A percentile compares a stretch with the other conserved stretches of the same genome.
Conservation (phyloP, 805 yeast genomes). For the Henningerozyma blattae region DNA sequence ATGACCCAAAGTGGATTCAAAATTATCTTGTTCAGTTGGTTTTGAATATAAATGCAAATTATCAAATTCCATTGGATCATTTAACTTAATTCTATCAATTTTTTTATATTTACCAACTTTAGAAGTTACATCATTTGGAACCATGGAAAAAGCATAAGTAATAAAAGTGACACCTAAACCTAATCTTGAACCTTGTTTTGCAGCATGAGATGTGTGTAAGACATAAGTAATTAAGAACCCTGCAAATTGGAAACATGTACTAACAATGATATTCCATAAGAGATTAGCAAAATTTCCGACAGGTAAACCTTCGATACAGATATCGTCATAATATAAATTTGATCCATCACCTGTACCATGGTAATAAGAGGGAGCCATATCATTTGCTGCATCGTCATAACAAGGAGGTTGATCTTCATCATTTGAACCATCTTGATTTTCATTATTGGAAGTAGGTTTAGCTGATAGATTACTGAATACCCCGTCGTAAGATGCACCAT, state of each 20-base stretch:
- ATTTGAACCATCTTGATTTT: conserved; percentile 12
- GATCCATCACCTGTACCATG: conserved; percentile 68
- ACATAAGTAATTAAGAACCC: conserved; percentile 87
- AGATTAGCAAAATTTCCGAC: conserved; percentile 87
- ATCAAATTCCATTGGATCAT: conserved; percentile 48
- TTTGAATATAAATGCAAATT: conserved; percentile 19
- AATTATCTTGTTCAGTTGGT: conserved; percentile 15
- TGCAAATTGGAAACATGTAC: conserved; percentile 85
- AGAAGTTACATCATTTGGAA: conserved; percentile 31
- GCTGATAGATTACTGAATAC: conserved; percentile 89
- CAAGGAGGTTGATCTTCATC: conserved; percentile 60
- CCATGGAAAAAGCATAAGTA: conserved; percentile 49
- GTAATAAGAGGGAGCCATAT: conserved; percentile 94
- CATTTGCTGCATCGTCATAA: conserved; percentile 91
- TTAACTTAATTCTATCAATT: conserved; percentile 36
- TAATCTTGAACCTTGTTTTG: conserved; percentile 86
- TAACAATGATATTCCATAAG: conserved; percentile 79
- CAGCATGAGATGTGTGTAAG: conserved; percentile 93
- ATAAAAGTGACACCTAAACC: conserved; percentile 83
- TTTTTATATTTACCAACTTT: conserved; percentile 21
- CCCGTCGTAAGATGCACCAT: conserved; percentile 47
- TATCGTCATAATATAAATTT: conserved; percentile 59
- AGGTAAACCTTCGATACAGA: conserved; percentile 89
- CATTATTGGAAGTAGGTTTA: conserved; percentile 50
- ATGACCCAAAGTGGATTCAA: conserved; percentile 20